phyloP scores from a whole-genome alignment of 2,329 filamentous ascomycete genomes.

The Fusarium fracticaudum region DNA sequence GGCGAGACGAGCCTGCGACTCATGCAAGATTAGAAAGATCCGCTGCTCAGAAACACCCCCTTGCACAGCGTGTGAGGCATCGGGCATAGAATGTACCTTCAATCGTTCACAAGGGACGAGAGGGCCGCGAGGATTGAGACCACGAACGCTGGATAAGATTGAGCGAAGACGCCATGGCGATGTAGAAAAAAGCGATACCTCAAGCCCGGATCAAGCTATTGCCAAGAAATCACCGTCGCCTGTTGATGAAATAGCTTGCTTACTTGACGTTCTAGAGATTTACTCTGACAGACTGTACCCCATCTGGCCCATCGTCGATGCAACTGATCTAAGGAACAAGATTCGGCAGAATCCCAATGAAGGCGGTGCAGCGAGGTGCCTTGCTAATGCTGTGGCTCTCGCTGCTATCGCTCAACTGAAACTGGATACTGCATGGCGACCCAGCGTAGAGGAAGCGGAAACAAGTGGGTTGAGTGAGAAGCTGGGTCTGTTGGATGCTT shows the following conservation, averaged over 20 bases:
- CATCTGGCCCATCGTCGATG: conserved; percentile 61
- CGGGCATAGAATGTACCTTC: conserved; percentile 61
- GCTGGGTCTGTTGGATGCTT: conserved; percentile 50
- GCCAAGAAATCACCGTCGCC: conserved; percentile 17
- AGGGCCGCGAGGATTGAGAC: conserved; percentile 57
- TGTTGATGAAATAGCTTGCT: conserved; percentile 40
- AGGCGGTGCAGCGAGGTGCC: conserved; percentile 49
- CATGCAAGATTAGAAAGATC: conserved; percentile 63
- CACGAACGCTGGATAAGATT: conserved; percentile 57
- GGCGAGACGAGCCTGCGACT: conserved; percentile 56
- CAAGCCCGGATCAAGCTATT: background rate
- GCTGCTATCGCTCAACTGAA: conserved; percentile 61
- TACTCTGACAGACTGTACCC: conserved; percentile 62
- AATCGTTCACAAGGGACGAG: conserved; percentile 54
- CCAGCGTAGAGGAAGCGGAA: conserved; percentile 42
- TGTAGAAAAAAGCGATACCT: conserved; percentile 7
- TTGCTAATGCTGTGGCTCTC: conserved; percentile 58
- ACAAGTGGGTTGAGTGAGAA: conserved; percentile 42
- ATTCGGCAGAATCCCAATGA: conserved; percentile 46
- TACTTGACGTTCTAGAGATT: conserved; percentile 50
- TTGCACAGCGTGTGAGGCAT: conserved; percentile 56
- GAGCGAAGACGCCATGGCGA: conserved; percentile 35
- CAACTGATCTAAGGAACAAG: conserved; percentile 52
- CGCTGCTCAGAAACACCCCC: conserved; percentile 59
- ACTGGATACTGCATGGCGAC: conserved; percentile 47